A percentile compares a stretch with the other conserved stretches of the same genome.
Conservation (phyloP, 352 stramenopile genomes). For the Phytopythium sindhum region DNA sequence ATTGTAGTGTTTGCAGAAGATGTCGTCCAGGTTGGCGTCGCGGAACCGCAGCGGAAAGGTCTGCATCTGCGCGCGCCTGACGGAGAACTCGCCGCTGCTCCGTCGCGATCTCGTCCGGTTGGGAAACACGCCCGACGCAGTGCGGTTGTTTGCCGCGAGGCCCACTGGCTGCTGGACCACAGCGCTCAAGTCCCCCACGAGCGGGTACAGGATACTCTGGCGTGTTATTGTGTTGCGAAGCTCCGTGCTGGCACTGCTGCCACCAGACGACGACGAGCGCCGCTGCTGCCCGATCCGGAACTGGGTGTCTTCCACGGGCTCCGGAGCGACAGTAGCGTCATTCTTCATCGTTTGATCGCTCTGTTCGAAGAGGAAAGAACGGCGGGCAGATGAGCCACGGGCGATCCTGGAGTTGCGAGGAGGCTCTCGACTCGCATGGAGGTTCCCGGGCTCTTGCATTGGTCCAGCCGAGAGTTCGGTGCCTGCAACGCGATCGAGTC, state of each 20-base stretch:
- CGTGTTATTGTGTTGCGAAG: conserved; percentile 12
- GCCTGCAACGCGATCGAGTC: neutral
- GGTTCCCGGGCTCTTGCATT: neutral
- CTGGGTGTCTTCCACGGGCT: conserved; percentile 9
- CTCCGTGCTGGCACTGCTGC: conserved; percentile 9
- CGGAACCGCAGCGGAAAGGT: conserved; percentile 53
- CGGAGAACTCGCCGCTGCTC: conserved; percentile 1
- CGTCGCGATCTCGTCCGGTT: neutral
- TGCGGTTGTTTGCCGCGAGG: neutral
- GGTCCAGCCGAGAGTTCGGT: neutral
- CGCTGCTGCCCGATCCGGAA: conserved; percentile 3
- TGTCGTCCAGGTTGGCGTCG: conserved; percentile 58
- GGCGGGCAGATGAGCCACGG: neutral
- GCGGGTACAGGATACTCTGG: conserved; percentile 18
- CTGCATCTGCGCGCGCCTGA: conserved; percentile 44
- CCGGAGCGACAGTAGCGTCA: neutral
- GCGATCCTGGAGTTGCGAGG: neutral
- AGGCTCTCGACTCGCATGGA: neutral
- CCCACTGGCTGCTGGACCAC: conserved; percentile 30
- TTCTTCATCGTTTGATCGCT: neutral
- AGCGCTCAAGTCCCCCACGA: conserved; percentile 33
- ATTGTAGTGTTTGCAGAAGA: conserved; percentile 74
- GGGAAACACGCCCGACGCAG: neutral
- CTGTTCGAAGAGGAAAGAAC: neutral
- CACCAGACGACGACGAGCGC: neutral